These are phyloP conservation scores for Trametes pubescens DNA, from an alignment of 1,284 basidiomycete genomes.

Conservation along the genomic window DNA sequence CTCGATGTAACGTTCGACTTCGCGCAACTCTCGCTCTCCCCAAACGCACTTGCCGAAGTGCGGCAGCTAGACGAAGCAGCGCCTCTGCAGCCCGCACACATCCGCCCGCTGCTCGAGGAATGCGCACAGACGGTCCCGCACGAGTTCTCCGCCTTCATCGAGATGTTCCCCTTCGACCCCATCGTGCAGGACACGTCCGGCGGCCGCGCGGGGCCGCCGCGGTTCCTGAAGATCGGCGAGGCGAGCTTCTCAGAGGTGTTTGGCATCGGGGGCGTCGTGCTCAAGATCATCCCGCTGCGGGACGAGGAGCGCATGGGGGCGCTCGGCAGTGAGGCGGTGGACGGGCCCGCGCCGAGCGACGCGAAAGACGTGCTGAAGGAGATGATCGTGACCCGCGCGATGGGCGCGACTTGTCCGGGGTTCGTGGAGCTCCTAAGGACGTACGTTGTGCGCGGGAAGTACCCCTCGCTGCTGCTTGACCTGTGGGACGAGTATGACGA, in stretches of 20 bases:
- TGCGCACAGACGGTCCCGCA: conserved; percentile 71
- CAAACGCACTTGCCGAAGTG: conserved; percentile 29
- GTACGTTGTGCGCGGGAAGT: conserved; percentile 86
- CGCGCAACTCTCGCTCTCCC: conserved; percentile 54
- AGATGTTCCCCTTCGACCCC: conserved; percentile 76
- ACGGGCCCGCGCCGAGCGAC: conserved; percentile 73
- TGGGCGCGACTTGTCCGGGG: conserved; percentile 76
- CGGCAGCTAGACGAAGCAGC: conserved; percentile 23
- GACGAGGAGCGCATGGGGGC: conserved; percentile 52
- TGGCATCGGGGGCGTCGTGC: conserved; percentile 82
- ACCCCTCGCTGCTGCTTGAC: conserved; percentile 79
- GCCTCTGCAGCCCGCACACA: conserved; percentile 50
- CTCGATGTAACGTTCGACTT: conserved; percentile 67
- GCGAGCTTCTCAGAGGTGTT: conserved; percentile 99
- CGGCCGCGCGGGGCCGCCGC: conserved; percentile 6
- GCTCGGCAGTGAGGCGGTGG: conserved; percentile 56
- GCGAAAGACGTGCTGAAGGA: conserved; percentile 86
- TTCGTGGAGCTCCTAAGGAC: conserved; percentile 85
- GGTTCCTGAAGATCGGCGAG: conserved; percentile 90
- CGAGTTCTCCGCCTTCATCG: conserved; percentile 83
- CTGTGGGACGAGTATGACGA: conserved; percentile 89
- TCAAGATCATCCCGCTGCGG: conserved; percentile 86
- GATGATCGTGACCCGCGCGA: conserved; percentile 83
- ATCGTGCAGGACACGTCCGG: conserved; percentile 51
- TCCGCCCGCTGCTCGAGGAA: conserved; percentile 68